Evolutionary conservation across 306 rosid genomes (phyloP), one percentile per base, ranked within the genome.

Genomic region (Prunus armeniaca): DNA sequence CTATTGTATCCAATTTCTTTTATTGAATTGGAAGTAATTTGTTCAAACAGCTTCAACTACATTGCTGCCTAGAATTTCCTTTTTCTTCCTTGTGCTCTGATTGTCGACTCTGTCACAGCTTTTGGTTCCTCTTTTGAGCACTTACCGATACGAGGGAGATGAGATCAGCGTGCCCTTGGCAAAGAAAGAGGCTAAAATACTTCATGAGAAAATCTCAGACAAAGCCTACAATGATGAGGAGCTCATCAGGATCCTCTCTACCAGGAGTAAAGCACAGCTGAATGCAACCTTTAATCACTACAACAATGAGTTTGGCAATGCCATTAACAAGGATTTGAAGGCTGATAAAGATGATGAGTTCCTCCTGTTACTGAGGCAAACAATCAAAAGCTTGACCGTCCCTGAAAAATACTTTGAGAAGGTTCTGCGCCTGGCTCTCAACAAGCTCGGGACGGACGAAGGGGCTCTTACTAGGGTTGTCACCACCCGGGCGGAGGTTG

Each of bases 361-460:
- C 85, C 88, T 91, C 81, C 86, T 84, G 74, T 41, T 95, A 69
- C 78, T 92, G 87, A 91, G 91, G 81, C 80, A 83, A 25, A 76
- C 91, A 57, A 81, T 89, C 45, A 91, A 84, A 86, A 78, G 93
- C 76, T 85, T 95, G 77, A 89, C 89, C 65, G 73, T 46, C 67
- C 90, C 99, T 43, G 97, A 92, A 89, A 92, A 89, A 74, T 86
- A 92, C 72, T 92, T 85, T 25, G 89, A 83, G 78, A 89, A 92
- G 76, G 30, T 84, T 79, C 76, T 88, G 51, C 78, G 99, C 65
- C 72, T 73, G 84, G 92, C 86, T 27, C 79, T 92, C 78, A 90
- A 91, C 85, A 91, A 83, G 86, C 3, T 74, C 58, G 98, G 99
- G 47, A 95, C 97, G 34, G 97, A 95, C 32, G 99, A 91, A 74